These are phyloP conservation scores for Populus deltoides DNA, from an alignment of 345 rosid genomes.

Conservation along the genomic window DNA sequence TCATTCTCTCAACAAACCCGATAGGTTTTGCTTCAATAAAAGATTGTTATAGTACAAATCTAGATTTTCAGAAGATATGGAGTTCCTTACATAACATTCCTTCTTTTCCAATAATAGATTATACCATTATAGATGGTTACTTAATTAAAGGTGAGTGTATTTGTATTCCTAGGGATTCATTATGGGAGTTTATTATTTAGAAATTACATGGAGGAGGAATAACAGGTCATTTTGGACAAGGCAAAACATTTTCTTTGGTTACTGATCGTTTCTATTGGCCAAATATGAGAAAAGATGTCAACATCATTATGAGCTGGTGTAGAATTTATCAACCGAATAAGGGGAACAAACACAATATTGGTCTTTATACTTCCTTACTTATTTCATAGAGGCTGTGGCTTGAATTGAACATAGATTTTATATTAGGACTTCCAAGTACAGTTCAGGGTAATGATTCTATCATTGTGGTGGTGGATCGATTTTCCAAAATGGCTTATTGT, in stretches of 20 bases:
- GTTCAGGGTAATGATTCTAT: not conserved
- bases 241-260: not conserved
- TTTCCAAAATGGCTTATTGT: not conserved
- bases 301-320: not conserved
- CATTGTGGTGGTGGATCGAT: not conserved
- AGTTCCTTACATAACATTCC: not conserved
- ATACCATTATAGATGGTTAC: not conserved
- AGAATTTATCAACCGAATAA: too few species aligned
- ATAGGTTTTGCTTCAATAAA: not conserved
- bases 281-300: too few species aligned
- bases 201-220: not conserved
- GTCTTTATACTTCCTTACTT: not conserved
- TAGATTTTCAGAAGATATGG: too few species aligned
- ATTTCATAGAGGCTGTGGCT: not conserved
- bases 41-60: too few species aligned
- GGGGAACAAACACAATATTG: not conserved
- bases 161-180: not conserved
- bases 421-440: not conserved
- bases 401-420: too few species aligned
- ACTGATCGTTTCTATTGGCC: not conserved
- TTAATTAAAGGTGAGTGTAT: not conserved
- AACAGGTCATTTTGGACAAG: not conserved
- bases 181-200: too few species aligned
- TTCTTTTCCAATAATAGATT: not conserved
- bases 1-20: not conserved